Base-by-base conservation (phyloP, 2,329 filamentous ascomycete species). In the Fusarium tupiense region DNA sequence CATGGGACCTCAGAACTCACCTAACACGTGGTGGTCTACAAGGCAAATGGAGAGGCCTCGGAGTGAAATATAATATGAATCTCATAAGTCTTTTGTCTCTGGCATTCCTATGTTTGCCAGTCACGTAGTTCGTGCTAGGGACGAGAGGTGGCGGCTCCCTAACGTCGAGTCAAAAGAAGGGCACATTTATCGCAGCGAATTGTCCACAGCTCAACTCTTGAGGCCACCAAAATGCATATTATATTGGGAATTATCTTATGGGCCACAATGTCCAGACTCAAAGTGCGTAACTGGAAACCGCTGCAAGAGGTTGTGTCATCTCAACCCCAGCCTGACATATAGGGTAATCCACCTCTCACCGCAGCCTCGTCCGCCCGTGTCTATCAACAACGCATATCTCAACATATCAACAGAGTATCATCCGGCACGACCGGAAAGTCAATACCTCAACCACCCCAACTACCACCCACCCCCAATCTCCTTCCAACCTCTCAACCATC, bases 261-360 rank as follows among this genome's bases (percentile, higher is more conserved):
- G 26, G 3, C 10, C 8, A 17, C 7, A 17, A 17, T 12, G 0
- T 2, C 6, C 2, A 38, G 4, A 9, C 6, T 26, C 19, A 13
- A 6, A 24, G 5, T 22, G 19, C 1, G 5, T 17, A 20, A 9
- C n/a, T 11, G 13, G 20, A 10, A 22, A n/a, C 14, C 19, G 8
- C 3, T 4, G 24, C 10, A 16, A 26, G 10, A 4, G 8, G 24
- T 14, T 40, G 35, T 54, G 24, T 12, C 19, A 40, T 29, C 35
- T 22, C 40, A 19, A 6, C 19, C 14, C n/a, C 13, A 29, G 33
- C 9, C 26, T 26, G 38, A 19, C 17, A 16, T 69, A 56, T 47
- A 69, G 64, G 66, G 66, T 69, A 69, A 40, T 24, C 26, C 19
- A 26, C 22, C 6, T 26, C 44, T 47, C 33, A 47, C 35, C 46